Evolutionary conservation across 352 stramenopile species (phyloP), one percentile per base, ranked within the genome.

Genomic region (Blastocystis sp.): DNA sequence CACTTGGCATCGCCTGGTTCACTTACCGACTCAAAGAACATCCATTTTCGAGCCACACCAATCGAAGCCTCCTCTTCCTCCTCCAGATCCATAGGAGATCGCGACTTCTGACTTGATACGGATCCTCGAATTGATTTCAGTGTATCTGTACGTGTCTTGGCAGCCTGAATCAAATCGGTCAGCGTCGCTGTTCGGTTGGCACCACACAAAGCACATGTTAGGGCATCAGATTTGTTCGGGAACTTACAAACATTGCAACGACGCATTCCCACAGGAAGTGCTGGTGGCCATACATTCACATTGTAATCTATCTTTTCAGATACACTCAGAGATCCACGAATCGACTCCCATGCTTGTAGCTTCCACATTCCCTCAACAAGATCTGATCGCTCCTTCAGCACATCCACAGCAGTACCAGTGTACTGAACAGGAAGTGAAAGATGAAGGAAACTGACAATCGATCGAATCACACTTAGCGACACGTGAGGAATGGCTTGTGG

Each of bases 171-270:
- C 46, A 83, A 16, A 29, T 83, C 71, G 12, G 19, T 12, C 29
- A 83, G 71, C 29, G 71, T 83, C 5, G 42, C 39, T 24, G 29
- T 27, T 32, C 12, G 6, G 3, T 19, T 29, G 6, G 71, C 46
- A 27, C 71, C 71, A 56, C 71, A 83, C 54, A 83, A 35, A 19
- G 29, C 71, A 35, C 71, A 83, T 14, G n/a, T 54, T 42, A 49
- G 14, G 6, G 14, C 29, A 35, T 83, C 29, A 12, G 27, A 4
- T 1, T 5, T 32, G 39, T 63, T 66, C 14, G 71, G 71, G 71
- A 83, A 83, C 14, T 46, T 63, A 54, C 71, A 83, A 14, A 83
- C 71, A 42, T 83, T 66, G 71, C 71, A 83, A n/a, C 71, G 71
- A 49, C 29, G 14, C 71, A 83, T 83, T 27, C 51, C 51, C 24